Conservation (phyloP, 1,284 basidiomycete genomes). For the Porogramme epimiltina region DNA sequence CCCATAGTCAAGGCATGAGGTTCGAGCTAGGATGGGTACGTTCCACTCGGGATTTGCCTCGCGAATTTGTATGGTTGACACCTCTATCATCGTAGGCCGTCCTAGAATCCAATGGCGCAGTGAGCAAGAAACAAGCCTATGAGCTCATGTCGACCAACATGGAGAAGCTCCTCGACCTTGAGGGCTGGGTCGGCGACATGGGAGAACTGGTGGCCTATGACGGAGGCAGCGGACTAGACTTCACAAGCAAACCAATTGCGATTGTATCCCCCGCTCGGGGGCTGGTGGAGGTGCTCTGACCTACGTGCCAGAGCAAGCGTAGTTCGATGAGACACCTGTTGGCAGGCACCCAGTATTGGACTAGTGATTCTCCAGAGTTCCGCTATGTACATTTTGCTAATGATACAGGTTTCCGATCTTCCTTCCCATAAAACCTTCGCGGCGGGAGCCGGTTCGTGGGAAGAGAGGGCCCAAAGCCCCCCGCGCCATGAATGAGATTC, state of each 20-base stretch:
- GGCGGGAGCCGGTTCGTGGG: too few species aligned
- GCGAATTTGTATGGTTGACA: too few species aligned
- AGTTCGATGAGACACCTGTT: too few species aligned
- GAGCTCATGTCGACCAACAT: constrained; percentile 51
- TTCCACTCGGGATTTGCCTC: neutral
- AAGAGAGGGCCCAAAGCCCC: too few species aligned
- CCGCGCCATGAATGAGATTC: too few species aligned
- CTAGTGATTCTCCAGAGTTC: too few species aligned
- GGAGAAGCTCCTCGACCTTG: constrained; percentile 51
- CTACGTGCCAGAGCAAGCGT: neutral
- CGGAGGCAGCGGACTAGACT: constrained; percentile 42
- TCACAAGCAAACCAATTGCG: constrained; percentile 43
- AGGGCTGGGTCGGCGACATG: constrained; percentile 28
- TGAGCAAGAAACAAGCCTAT: constrained; percentile 45
- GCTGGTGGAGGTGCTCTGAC: constrained; percentile 38
- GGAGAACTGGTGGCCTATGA: constrained; percentile 56
- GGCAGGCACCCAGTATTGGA: too few species aligned
- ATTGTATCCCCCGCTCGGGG: constrained; percentile 35
- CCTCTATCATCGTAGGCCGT: constrained; percentile 29
- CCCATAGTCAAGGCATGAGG: constrained; percentile 51
- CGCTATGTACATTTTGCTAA: too few species aligned
- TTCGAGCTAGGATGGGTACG: constrained; percentile 58
- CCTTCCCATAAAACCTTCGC: too few species aligned
- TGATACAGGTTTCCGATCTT: too few species aligned
- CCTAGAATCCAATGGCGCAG: constrained; percentile 40